Evolutionary conservation across 768 basidiomycete species (phyloP), one percentile per base, ranked within the genome.

Genomic region (Leccinum ochraceum): DNA sequence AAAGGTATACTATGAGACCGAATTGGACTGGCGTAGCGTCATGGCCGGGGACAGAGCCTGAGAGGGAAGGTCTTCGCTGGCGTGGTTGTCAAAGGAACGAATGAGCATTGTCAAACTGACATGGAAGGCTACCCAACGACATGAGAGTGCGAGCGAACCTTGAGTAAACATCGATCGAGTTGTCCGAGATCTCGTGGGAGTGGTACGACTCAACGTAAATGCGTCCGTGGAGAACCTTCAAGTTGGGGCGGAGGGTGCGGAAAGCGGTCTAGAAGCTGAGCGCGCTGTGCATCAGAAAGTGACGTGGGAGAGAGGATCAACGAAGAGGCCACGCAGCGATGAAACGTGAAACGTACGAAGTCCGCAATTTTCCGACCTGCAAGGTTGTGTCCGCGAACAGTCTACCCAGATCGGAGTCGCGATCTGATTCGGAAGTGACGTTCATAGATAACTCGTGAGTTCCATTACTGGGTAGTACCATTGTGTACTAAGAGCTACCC

Each of bases 231-330:
- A 88, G 76, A 53, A 83, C 76, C 58, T 81, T 80, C 30, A 30
- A 30, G 30, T 8, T 30, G 63, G 85, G 81, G 32, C 86, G 80
- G 6, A 90, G 80, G 34, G 74, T 76, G n/a, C 82, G 83, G 2
- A 85, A 36, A 82, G 6, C 82, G 77, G 5, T 74, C 62, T n/a
- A 89, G 78, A 50, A 90, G 76, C 2, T 83, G 79, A 5, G 78
- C 69, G 44, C 83, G 60, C 34, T 69, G 67, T 17, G 22, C 16
- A 46, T 66, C 61, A 11, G 72, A 71, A 14, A 73, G 65, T 4
- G 65, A 36, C 16, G 60, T 58, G 28, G 53, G 8, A 30, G 32
- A 30, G 20, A 24, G 4, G 7, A 39, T 73, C 7, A 66, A 51
- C 13, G 36, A 4, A 60, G 26, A 26, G 44, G 26, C 60, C 28